These are phyloP conservation scores for Vitis rotundifolia DNA, from an alignment of 164 flowering plant species.

Conservation along the genomic window DNA sequence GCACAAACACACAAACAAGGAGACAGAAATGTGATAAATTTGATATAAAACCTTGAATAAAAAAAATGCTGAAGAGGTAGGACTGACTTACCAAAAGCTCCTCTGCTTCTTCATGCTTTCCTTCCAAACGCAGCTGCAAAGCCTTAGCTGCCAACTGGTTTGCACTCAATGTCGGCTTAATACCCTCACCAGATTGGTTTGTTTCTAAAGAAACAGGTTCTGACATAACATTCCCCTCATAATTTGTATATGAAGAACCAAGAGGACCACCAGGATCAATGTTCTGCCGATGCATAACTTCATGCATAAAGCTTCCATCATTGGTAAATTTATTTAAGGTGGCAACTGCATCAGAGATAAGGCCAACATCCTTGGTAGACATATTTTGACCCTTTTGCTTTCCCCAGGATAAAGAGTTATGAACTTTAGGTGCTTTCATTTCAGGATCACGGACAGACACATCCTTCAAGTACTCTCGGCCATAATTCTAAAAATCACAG, in stretches of 20 bases:
- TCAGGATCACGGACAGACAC: constrained; percentile 53
- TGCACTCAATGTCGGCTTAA: constrained; percentile 50
- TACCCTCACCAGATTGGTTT: constrained; percentile 23
- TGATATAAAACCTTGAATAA: too few species aligned
- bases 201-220: constrained; percentile 13
- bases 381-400: constrained; percentile 41
- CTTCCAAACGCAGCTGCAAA: constrained; percentile 89
- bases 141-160: constrained; percentile 94
- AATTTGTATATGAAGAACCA: constrained; percentile 21
- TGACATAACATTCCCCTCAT: constrained; percentile 21
- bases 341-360: constrained; percentile 54
- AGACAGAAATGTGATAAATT: too few species aligned
- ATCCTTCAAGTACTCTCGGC: constrained; percentile 44
- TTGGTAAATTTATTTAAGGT: constrained; percentile 62
- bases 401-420: constrained; percentile 81
- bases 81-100: constrained; percentile 63
- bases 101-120: constrained; percentile 89
- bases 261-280: constrained; percentile 21
- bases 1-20: too few species aligned
- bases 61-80: not conserved
- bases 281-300: constrained; percentile 24
- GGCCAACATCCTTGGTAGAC: constrained; percentile 40
- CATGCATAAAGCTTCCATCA: constrained; percentile 72
- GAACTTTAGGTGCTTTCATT: constrained; percentile 72
- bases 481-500: constrained; percentile 17